Percentiles rank a stretch among this genome's conserved stretches.
Evolutionary conservation across 441 rosid genomes (phyloP).

Genomic region (Raphanus hybrid): DNA sequence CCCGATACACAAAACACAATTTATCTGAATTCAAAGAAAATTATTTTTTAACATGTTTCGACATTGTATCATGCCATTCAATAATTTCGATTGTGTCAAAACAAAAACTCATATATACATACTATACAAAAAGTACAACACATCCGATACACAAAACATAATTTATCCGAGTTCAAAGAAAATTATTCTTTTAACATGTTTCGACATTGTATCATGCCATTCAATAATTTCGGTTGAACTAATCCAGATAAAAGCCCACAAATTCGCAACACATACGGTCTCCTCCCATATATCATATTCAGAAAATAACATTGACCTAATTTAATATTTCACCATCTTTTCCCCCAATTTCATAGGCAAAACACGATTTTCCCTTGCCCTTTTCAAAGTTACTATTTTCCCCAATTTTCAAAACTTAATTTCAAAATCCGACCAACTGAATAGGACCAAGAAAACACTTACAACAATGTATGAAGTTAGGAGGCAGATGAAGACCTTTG

Average conservation of each 20-base stretch:
- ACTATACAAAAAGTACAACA: no score
- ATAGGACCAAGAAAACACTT: not conserved
- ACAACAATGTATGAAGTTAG: not conserved
- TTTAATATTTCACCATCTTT: not conserved
- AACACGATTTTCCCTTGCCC: not conserved
- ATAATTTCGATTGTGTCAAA: not conserved
- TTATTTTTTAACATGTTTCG: no score
- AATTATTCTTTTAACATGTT: no score
- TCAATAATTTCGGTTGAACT: not conserved
- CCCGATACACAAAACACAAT: no score
- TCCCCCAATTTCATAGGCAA: not conserved
- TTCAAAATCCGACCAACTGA: not conserved
- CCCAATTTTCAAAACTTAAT: no score
- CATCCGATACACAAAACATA: no score
- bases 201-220: not conserved
- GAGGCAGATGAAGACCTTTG: not conserved
- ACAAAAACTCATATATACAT: no score
- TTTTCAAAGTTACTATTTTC: not conserved
- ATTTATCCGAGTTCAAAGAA: no score
- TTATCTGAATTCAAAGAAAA: no score
- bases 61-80: not conserved
- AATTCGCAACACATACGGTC: not conserved
- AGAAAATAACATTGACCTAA: not conserved
- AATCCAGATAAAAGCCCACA: not conserved
- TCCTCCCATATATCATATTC: not conserved